Conservation (phyloP, 2,329 filamentous ascomycete species). For the Microsporum ferrugineum region DNA sequence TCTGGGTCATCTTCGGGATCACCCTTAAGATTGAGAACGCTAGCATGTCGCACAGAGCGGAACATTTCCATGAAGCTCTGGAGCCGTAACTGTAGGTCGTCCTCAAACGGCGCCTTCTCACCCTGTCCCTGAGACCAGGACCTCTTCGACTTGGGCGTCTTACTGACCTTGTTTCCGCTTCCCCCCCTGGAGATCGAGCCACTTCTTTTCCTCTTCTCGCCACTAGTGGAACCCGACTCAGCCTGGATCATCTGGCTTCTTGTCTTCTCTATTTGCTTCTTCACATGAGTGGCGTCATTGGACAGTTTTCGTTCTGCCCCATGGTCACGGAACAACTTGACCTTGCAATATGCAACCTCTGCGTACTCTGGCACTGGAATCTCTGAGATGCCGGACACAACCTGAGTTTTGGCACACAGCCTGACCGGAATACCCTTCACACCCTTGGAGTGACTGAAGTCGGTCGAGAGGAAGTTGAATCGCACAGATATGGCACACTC, state of each 20-base stretch:
- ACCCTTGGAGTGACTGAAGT: conserved; percentile 97
- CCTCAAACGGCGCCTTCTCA: conserved; percentile 32
- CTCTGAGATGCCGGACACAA: conserved; percentile 21
- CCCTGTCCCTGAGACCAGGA: conserved; percentile 78
- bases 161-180: conserved; percentile 27
- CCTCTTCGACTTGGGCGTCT: conserved; percentile 78
- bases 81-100: conserved; percentile 36
- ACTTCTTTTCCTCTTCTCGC: conserved; percentile 51
- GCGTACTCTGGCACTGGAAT: conserved; percentile 4
- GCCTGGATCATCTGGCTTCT: conserved; percentile 83
- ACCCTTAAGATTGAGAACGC: conserved; percentile 33
- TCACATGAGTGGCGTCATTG: conserved; percentile 88
- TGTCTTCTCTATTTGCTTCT: conserved; percentile 91
- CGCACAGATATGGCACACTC: conserved; percentile 83
- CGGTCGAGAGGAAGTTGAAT: conserved; percentile 96
- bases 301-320: conserved; percentile 89
- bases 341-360: conserved; percentile 77
- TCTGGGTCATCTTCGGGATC: conserved; percentile 38
- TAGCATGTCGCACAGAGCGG: conserved; percentile 32
- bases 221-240: conserved; percentile 42
- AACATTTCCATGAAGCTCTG: conserved; percentile 38
- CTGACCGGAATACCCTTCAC: conserved; percentile 95
- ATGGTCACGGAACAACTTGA: conserved; percentile 93
- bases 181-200: conserved; percentile 36
- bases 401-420: conserved; percentile 79